Percentiles rank a stretch among this genome's conserved stretches.
These are phyloP conservation scores for Trichoderma koningiopsis DNA, from an alignment of 2,329 filamentous ascomycete genomes.

Conservation along the genomic window DNA sequence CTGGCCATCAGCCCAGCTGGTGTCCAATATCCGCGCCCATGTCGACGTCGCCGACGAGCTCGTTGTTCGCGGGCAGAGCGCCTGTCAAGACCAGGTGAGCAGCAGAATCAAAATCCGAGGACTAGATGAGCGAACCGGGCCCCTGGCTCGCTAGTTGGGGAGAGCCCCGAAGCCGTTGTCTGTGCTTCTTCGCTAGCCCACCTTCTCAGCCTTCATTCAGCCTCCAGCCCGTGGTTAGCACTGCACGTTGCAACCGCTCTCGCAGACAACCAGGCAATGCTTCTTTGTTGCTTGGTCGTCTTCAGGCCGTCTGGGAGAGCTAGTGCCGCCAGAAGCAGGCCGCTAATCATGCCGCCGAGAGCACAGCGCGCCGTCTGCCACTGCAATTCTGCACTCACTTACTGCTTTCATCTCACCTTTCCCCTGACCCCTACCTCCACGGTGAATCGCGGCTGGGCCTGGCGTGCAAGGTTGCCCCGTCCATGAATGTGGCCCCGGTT, in stretches of 20 bases:
- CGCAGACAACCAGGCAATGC: not conserved
- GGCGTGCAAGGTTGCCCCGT: slow-evolving; percentile 33
- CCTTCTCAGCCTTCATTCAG: slow-evolving; percentile 23
- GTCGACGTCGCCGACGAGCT: slow-evolving; percentile 21
- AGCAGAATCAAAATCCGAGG: slow-evolving; percentile 14
- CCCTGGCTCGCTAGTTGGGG: slow-evolving; percentile 18
- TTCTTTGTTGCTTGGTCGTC: slow-evolving; percentile 3
- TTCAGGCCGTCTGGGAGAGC: not conserved
- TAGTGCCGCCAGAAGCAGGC: not conserved
- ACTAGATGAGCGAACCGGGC: slow-evolving; percentile 4
- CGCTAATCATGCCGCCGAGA: not conserved
- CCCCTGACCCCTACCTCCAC: slow-evolving; percentile 23
- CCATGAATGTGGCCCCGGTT: slow-evolving; percentile 29
- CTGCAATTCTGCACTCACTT: slow-evolving; percentile 1
- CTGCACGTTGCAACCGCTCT: not conserved
- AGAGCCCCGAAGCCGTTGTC: slow-evolving; percentile 21
- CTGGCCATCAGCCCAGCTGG: slow-evolving; percentile 33
- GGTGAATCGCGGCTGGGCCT: slow-evolving; percentile 27
- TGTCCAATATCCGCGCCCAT: slow-evolving; percentile 18
- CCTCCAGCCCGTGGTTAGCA: not conserved
- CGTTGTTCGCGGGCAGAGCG: slow-evolving; percentile 19
- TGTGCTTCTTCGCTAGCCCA: slow-evolving; percentile 23
- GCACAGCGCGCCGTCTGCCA: slow-evolving; percentile 17
- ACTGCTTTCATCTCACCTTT: slow-evolving; percentile 22
- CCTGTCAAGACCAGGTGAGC: slow-evolving; percentile 22